Conservation (phyloP, 1,284 basidiomycete species). For the Malassezia cuniculi region DNA sequence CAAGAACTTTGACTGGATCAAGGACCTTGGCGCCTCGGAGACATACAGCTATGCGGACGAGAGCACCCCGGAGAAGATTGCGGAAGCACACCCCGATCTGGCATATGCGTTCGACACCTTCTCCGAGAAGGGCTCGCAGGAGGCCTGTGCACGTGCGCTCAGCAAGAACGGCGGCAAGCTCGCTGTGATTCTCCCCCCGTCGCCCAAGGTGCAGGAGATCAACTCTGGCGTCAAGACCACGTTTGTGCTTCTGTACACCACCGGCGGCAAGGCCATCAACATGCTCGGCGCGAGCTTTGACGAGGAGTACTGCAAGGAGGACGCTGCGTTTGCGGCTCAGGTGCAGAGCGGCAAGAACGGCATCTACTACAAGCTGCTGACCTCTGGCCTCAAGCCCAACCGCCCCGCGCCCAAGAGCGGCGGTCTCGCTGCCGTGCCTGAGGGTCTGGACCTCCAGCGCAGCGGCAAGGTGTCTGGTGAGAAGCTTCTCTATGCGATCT, state of each 20-base stretch:
- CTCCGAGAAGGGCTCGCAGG: conserved; percentile 33
- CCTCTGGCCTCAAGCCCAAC: conserved; percentile 26
- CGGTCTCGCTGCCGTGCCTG: conserved; percentile 21
- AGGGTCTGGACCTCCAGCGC: conserved; percentile 29
- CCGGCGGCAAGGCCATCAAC: conserved; percentile 18
- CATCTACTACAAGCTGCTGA: conserved; percentile 22
- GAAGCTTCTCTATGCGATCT: conserved; percentile 29
- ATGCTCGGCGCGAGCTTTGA: conserved; percentile 15
- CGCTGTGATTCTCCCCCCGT: conserved; percentile 28
- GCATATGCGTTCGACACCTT: conserved; percentile 35
- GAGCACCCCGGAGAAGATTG: conserved; percentile 28
- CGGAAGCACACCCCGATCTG: conserved; percentile 29
- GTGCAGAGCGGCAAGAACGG: conserved; percentile 22
- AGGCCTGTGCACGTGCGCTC: conserved; percentile 23
- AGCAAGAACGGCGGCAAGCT: conserved; percentile 22
- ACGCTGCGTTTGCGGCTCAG: conserved; percentile 2
- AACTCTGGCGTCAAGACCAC: conserved; percentile 30
- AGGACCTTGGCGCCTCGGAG: conserved; percentile 32
- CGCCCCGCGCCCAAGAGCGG: conserved; percentile 24
- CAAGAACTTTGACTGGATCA: conserved; percentile 33
- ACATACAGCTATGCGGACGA: conserved; percentile 50
- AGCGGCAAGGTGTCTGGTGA: conserved; percentile 31
- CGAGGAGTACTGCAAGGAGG: conserved; percentile 16
- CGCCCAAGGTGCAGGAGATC: conserved; percentile 23
- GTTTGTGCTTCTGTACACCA: conserved; percentile 30